These are phyloP conservation scores for Reutealis trisperma DNA, from an alignment of 345 rosid species.

Conservation along the genomic window DNA sequence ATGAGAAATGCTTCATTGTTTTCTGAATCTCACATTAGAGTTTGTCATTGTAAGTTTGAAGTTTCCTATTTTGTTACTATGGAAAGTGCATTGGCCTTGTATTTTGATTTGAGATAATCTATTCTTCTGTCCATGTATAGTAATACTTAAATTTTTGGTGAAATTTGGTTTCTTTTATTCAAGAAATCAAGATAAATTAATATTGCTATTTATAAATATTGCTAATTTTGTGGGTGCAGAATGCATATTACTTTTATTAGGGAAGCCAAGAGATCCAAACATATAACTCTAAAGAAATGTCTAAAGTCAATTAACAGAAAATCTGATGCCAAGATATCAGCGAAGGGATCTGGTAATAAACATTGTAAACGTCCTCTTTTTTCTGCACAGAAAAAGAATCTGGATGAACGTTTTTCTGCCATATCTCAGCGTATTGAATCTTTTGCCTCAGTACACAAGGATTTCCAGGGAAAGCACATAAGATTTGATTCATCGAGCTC, in stretches of 20 bases:
- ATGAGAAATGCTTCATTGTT: neutral
- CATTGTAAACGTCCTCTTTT: constrained; percentile 37
- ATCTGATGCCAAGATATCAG: constrained; percentile 37
- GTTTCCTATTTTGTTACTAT: neutral
- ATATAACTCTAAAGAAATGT: constrained; percentile 42
- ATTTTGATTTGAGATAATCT: neutral
- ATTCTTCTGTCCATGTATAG: neutral
- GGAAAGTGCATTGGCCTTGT: neutral
- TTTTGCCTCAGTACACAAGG: constrained; percentile 49
- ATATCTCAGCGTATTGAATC: constrained; percentile 59
- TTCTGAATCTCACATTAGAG: neutral
- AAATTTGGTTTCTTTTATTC: neutral
- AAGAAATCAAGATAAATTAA: neutral
- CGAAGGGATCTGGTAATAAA: constrained; percentile 28
- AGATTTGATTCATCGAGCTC: constrained; percentile 70
- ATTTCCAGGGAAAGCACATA: constrained; percentile 63
- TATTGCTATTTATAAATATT: neutral
- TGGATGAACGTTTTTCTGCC: constrained; percentile 55
- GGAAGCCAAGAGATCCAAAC: constrained; percentile 62
- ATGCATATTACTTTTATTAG: constrained; percentile 60
- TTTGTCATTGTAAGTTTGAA: neutral
- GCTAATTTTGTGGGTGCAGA: constrained; percentile 42
- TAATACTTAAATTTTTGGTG: neutral
- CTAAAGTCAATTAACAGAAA: constrained; percentile 35
- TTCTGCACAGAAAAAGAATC: constrained; percentile 43